Base-by-base conservation (phyloP, 495 filamentous ascomycete genomes). In the Trichocladium uniseriatum region DNA sequence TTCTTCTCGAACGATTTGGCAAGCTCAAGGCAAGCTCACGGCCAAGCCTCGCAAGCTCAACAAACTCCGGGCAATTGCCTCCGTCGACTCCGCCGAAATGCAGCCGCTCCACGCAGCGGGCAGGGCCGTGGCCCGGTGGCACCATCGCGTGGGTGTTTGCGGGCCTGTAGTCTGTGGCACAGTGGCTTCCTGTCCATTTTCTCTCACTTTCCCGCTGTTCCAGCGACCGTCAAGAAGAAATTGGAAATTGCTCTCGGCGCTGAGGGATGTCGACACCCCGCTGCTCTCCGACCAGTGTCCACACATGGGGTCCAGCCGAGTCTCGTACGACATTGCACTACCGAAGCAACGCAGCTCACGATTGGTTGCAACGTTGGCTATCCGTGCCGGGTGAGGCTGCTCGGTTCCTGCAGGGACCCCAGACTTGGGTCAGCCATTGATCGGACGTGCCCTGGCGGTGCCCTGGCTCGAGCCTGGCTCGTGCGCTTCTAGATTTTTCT, bases 281-380 rank as follows among this genome's bases (percentile, higher is more conserved):
- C 24, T 8, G 4, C 24, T 4, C 24, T n/a, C 27, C 22, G 7
- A 18, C 6, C 22, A 36, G 14, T n/a, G 9, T 20, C 5, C 19
- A 18, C 29, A 45, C 20, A 10, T 24, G 6, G 43, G 16, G 7
- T 24, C n/a, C 15, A 21, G 29, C 43, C 31, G 19, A 37, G 29
- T 4, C 41, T 52, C 49, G 37, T 52, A 52, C 49, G 49, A 52
- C 24, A 37, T 8, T 20, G 31, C 22, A 52, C 34, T 52, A 42
- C 42, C 49, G 49, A 45, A 45, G 41, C 24, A 27, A 8, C 8
- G 41, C 24, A 27, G 24, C 8, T 8, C 8, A 3, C 24, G 4
- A 27, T 27, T 27, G 24, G 24, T 27, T 27, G 24, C 24, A 8
- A 3, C 24, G 8, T 27, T 8, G 24, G n/a, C n/a, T n/a, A n/a